These are phyloP conservation scores for Candida dubliniensis DNA, from an alignment of 1,139 yeast genomes.

Conservation along the genomic window DNA sequence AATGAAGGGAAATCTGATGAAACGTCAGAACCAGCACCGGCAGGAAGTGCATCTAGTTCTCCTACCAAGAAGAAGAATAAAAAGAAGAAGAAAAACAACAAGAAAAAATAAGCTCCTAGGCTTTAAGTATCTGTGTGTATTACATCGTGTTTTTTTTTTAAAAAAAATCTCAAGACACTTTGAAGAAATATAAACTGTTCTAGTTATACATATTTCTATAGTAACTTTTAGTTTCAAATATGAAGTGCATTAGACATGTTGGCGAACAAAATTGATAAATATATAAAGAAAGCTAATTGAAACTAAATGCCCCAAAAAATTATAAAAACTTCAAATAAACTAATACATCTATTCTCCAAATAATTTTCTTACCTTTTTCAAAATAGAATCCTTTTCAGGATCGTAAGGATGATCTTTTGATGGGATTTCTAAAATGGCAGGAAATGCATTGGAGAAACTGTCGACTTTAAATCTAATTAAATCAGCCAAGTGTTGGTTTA, in stretches of 20 bases:
- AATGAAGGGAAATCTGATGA: conserved; percentile 6
- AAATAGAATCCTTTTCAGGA: conserved; percentile 95
- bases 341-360: conserved; percentile 72
- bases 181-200: no score
- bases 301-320: conserved; percentile 1
- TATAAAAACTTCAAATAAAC: not conserved
- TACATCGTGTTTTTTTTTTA: not conserved
- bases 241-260: no score
- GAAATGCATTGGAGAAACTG: conserved; percentile 84
- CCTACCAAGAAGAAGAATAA: conserved; percentile 16
- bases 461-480: conserved; percentile 82
- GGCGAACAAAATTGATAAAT: not conserved
- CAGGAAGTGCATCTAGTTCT: not conserved
- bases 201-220: no score
- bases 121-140: no score
- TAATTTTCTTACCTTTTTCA: conserved; percentile 89
- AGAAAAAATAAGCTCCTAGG: conserved; percentile 6
- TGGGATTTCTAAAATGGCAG: conserved; percentile 95
- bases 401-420: conserved; percentile 98
- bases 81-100: conserved; percentile 17
- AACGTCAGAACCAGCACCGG: not conserved
- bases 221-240: no score
- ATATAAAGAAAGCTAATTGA: not conserved
- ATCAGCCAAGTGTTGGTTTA: conserved; percentile 95
- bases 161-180: no score